phyloP scores from a whole-genome alignment of 1,139 yeast species.

The Geotrichum carabidarum region DNA sequence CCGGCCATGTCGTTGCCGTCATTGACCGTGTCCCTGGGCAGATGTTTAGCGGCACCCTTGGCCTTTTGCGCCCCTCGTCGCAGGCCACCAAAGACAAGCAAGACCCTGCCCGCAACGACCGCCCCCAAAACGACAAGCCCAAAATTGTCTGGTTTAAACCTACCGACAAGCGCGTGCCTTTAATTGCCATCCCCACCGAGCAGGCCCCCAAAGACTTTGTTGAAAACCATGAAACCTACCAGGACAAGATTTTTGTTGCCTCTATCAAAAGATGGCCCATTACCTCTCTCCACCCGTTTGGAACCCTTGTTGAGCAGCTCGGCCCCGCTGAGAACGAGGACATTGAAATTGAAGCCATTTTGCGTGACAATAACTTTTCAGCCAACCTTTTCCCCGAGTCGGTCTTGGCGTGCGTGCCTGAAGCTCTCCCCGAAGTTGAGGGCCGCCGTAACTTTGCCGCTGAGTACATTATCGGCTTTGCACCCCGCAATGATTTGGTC shows the following conservation, averaged over 20 bases:
- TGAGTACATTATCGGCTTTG: constrained; percentile 63
- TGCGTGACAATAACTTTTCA: constrained; percentile 87
- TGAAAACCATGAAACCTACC: constrained; percentile 79
- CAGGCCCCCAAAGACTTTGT: constrained; percentile 96
- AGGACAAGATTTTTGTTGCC: constrained; percentile 82
- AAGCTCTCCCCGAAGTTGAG: constrained; percentile 36
- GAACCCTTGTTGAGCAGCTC: constrained; percentile 80
- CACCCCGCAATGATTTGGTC: constrained; percentile 53
- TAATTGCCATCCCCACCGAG: constrained; percentile 98
- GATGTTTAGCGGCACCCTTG: constrained; percentile 81
- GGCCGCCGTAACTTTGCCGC: constrained; percentile 54
- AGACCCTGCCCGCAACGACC: constrained; percentile 47
- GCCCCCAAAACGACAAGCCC: constrained; percentile 51
- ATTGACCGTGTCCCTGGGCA: constrained; percentile 97
- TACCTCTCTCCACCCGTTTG: constrained; percentile 95
- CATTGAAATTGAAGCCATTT: constrained; percentile 82
- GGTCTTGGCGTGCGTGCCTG: constrained; percentile 35
- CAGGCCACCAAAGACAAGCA: constrained; percentile 83
- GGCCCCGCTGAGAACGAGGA: constrained; percentile 74
- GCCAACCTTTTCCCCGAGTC: constrained; percentile 66
- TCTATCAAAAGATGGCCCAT: constrained; percentile 98
- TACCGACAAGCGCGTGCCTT: constrained; percentile 93
- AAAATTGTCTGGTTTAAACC: constrained; percentile 99
- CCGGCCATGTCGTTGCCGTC: constrained; percentile 97
- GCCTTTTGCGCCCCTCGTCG: constrained; percentile 90